Conservation (phyloP, 345 rosid species). For the Xanthoceras sorbifolium region DNA sequence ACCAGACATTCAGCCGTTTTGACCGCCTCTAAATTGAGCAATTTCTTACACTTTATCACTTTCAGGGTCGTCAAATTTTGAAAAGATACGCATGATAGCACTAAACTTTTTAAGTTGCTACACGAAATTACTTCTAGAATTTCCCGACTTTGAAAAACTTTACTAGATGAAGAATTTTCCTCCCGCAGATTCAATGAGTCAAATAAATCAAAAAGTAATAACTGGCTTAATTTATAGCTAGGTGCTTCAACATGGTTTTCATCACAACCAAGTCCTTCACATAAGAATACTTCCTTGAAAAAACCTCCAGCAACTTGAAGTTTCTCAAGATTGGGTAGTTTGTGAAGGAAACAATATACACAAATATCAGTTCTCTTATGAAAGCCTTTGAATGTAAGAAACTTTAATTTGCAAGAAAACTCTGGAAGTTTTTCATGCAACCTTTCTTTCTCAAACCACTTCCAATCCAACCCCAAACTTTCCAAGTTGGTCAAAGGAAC, state of each 20-base stretch:
- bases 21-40: slow-evolving; percentile 8
- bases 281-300: neutral
- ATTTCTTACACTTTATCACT: slow-evolving; percentile 16
- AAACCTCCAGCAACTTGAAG: neutral
- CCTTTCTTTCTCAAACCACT: neutral
- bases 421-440: neutral
- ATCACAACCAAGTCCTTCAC: neutral
- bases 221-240: neutral
- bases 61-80: slow-evolving; percentile 14
- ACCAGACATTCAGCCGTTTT: slow-evolving; percentile 21
- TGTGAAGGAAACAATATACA: neutral
- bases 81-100: slow-evolving; percentile 15
- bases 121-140: slow-evolving; percentile 5
- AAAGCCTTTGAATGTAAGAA: neutral
- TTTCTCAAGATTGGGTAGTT: neutral
- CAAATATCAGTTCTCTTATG: neutral
- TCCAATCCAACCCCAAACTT: neutral
- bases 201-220: neutral
- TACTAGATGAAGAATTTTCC: neutral
- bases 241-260: neutral
- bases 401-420: neutral
- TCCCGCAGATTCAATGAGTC: neutral
- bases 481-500: neutral
- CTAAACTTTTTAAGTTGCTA: slow-evolving; percentile 5
- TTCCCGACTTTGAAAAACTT: neutral